Percentiles rank a stretch among this genome's conserved stretches.
Conservation (phyloP, 169 alveolate genomes). For the Plasmodium berghei region DNA sequence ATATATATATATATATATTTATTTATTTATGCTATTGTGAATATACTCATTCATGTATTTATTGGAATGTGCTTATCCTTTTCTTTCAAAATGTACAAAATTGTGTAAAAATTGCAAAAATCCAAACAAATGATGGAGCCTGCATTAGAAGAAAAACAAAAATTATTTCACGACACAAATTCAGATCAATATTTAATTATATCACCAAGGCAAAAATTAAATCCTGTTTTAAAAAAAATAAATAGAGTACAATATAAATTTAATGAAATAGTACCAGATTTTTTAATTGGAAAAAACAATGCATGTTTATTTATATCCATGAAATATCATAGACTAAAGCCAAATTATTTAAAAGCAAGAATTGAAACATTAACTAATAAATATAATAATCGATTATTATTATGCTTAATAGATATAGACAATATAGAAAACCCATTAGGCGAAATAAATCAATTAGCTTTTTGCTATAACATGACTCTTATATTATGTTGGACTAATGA, state of each 20-base stretch:
- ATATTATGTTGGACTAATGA: conserved; percentile 64
- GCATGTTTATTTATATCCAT: conserved; percentile 82
- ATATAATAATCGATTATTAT: conserved; percentile 57
- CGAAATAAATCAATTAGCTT: conserved; percentile 73
- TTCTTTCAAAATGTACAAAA: not conserved
- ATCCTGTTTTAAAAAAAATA: conserved; percentile 83
- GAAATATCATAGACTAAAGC: conserved; percentile 82
- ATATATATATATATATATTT: no score
- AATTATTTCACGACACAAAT: conserved; percentile 19
- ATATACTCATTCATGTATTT: no score
- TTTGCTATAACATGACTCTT: conserved; percentile 50
- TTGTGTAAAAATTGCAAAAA: not conserved
- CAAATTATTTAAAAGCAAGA: conserved; percentile 79
- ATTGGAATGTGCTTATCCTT: no score
- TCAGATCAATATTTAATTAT: conserved; percentile 77
- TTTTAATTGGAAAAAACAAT: conserved; percentile 78
- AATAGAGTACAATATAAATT: conserved; percentile 77
- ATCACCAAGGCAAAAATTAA: conserved; percentile 82
- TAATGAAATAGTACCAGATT: conserved; percentile 82
- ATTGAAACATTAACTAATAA: conserved; percentile 76
- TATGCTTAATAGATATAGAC: conserved; percentile 69
- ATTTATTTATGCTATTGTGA: no score
- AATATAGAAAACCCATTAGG: conserved; percentile 71
- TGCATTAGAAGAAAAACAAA: conserved; percentile 2
- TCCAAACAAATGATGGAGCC: not conserved